phyloP scores from a whole-genome alignment of 2,329 filamentous ascomycete genomes.

The Fusarium oligoseptatum region DNA sequence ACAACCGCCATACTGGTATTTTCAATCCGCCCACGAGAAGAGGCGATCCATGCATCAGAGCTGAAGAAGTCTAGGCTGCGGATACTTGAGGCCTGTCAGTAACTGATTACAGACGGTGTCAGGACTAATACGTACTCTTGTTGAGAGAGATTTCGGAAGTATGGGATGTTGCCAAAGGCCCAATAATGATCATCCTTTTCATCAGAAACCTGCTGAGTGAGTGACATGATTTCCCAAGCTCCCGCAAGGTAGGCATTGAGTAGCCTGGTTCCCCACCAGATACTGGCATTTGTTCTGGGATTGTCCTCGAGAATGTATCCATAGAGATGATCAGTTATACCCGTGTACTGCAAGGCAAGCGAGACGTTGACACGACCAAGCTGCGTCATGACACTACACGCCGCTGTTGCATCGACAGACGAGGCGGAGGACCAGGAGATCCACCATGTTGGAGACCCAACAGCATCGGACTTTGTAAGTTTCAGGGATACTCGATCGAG shows the following conservation, averaged over 20 bases:
- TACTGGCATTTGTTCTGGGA: conserved; percentile 17
- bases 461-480: conserved; percentile 10
- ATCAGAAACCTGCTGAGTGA: neutral
- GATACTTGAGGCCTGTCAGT: conserved; percentile 8
- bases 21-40: neutral
- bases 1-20: neutral
- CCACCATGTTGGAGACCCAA: conserved; percentile 11
- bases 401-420: neutral
- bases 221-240: conserved; percentile 15
- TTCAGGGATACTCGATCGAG: neutral
- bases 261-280: conserved; percentile 32
- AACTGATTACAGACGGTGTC: no score
- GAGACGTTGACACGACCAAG: conserved; percentile 16
- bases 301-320: conserved; percentile 25
- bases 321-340: conserved; percentile 8
- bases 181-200: conserved; percentile 6
- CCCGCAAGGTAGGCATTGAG: conserved; percentile 25
- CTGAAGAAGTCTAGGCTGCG: conserved; percentile 2
- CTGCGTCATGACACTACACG: conserved; percentile 9
- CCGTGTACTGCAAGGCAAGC: conserved; percentile 18
- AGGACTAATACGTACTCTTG: neutral
- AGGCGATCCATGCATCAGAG: conserved; percentile 7
- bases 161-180: conserved; percentile 9
- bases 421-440: conserved; percentile 15
- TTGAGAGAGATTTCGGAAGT: neutral